A percentile compares a stretch with the other conserved stretches of the same genome.
These are phyloP conservation scores for Brassica nigra DNA, from an alignment of 345 rosid genomes.

Conservation along the genomic window DNA sequence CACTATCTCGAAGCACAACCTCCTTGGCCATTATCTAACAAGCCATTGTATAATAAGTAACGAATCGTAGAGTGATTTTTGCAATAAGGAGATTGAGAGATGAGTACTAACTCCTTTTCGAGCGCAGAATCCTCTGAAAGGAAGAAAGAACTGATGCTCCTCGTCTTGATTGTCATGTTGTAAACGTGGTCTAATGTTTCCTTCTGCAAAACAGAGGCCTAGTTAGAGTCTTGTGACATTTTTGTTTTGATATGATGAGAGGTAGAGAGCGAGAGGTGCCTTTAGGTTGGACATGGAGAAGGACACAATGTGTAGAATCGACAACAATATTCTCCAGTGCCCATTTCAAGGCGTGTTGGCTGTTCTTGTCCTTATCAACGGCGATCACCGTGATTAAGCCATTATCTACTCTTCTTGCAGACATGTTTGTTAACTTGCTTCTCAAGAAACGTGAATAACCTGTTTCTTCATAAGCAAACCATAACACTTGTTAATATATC, in stretches of 20 bases:
- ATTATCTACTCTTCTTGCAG: slow-evolving; percentile 28
- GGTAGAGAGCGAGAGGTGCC: not conserved
- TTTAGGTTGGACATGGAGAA: slow-evolving; percentile 58
- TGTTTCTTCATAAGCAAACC: slow-evolving; percentile 14
- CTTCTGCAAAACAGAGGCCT: slow-evolving; percentile 16
- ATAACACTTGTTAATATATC: not conserved
- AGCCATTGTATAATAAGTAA: not conserved
- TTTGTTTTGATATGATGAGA: not conserved
- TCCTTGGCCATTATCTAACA: slow-evolving; percentile 60
- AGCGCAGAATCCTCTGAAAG: slow-evolving; percentile 65
- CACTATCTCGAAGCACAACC: slow-evolving; percentile 53
- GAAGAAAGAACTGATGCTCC: slow-evolving; percentile 53
- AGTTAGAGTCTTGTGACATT: slow-evolving; percentile 4
- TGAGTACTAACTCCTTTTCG: slow-evolving; percentile 62
- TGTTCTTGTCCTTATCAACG: slow-evolving; percentile 73
- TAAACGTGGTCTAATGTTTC: slow-evolving; percentile 34
- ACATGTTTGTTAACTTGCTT: slow-evolving; percentile 34
- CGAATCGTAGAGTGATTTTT: not conserved
- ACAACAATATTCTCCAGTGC: slow-evolving; percentile 60
- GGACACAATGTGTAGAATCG: slow-evolving; percentile 60
- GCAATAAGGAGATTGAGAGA: not conserved
- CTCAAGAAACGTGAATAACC: slow-evolving; percentile 20
- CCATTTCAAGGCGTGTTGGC: slow-evolving; percentile 83
- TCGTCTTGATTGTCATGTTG: slow-evolving; percentile 47
- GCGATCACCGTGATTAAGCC: slow-evolving; percentile 54